phyloP scores from a whole-genome alignment of 1,139 yeast genomes.

The Arxiozyma telluris region DNA sequence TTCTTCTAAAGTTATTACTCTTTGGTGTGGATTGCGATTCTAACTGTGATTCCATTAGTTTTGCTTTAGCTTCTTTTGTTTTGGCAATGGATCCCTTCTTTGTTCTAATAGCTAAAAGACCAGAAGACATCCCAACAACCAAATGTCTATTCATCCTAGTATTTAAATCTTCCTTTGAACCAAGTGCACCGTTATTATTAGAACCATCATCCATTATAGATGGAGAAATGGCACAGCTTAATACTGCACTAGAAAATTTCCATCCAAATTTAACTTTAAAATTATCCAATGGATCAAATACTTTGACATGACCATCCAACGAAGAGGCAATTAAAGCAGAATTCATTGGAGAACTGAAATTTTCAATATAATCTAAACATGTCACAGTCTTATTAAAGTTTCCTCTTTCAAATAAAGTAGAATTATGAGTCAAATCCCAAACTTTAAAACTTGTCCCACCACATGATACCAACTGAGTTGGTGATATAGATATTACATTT shows the following conservation, averaged over 20 bases:
- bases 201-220: conserved; percentile 27
- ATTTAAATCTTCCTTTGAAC: background rate
- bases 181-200: conserved; percentile 28
- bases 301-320: conserved; percentile 93
- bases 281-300: conserved; percentile 67
- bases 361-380: conserved; percentile 48
- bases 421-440: conserved; percentile 84
- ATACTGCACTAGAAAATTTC: conserved; percentile 92
- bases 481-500: conserved; percentile 68
- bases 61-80: background rate
- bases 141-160: conserved; percentile 49
- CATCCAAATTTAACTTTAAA: conserved; percentile 96
- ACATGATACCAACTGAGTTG: conserved; percentile 71
- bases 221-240: conserved; percentile 86
- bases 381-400: conserved; percentile 94
- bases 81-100: conserved; percentile 56
- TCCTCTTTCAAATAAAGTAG: conserved; percentile 27
- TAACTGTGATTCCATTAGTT: background rate
- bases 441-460: conserved; percentile 85
- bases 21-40: conserved; percentile 12
- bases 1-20: conserved; percentile 48
- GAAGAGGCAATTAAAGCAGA: conserved; percentile 86
- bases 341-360: conserved; percentile 43
- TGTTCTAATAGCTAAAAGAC: conserved; percentile 80
- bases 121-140: conserved; percentile 90